Evolutionary conservation across 192 early-diverging fungal species (phyloP).

Genomic region (Rhizophagus clarus): DNA sequence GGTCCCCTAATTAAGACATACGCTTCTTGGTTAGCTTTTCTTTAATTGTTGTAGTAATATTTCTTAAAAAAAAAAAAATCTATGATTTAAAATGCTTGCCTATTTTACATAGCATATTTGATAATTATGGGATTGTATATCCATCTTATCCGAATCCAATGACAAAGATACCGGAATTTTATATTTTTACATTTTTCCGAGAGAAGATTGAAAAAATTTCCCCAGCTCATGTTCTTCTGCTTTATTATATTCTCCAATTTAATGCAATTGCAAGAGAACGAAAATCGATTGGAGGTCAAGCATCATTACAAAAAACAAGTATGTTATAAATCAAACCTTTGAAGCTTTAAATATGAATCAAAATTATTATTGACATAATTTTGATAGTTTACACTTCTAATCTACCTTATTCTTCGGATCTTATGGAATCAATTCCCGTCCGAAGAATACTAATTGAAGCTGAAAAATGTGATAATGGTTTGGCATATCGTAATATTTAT

Average conservation of each 20-base stretch:
- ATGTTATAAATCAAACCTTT: background rate
- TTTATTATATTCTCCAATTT: slow-evolving; percentile 40
- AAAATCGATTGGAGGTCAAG: background rate
- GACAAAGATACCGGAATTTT: slow-evolving; percentile 34
- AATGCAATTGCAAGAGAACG: slow-evolving; percentile 26
- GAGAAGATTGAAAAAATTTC: slow-evolving; percentile 17
- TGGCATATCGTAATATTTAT: slow-evolving; percentile 39
- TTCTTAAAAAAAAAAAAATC: background rate
- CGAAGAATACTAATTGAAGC: slow-evolving; percentile 36
- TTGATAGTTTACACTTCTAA: slow-evolving; percentile 15
- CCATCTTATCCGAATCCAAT: slow-evolving; percentile 15
- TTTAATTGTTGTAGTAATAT: background rate
- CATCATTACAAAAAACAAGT: background rate
- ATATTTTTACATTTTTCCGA: slow-evolving; percentile 20
- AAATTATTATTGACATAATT: background rate
- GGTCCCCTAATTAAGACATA: slow-evolving; percentile 41
- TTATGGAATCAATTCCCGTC: slow-evolving; percentile 36
- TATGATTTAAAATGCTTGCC: slow-evolving; percentile 16
- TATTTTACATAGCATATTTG: slow-evolving; percentile 19
- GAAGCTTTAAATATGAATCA: background rate
- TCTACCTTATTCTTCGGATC: slow-evolving; percentile 35
- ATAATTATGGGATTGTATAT: background rate
- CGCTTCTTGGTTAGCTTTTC: slow-evolving; percentile 33
- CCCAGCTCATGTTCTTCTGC: slow-evolving; percentile 36
- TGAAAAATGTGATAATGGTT: slow-evolving; percentile 31